A percentile compares a stretch with the other conserved stretches of the same genome.
Evolutionary conservation across 768 basidiomycete species (phyloP).

Genomic region (Chalciporus chontae): DNA sequence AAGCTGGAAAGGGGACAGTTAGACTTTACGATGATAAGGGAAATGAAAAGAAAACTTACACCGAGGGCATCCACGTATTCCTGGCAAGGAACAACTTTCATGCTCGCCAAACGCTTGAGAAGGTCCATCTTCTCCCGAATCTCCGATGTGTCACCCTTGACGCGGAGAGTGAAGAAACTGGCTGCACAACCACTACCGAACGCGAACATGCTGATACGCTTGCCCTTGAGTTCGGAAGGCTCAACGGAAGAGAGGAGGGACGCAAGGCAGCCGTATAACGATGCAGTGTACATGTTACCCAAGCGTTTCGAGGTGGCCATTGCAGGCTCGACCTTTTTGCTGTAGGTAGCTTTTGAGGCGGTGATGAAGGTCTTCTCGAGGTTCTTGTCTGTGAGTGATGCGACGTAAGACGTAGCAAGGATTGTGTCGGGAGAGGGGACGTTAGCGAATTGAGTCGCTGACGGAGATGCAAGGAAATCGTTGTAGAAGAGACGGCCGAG

Average conservation of each 20-base stretch:
- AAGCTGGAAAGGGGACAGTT: conserved; percentile 50
- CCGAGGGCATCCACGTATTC: conserved; percentile 84
- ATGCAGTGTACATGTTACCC: conserved; percentile 99
- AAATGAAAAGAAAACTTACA: conserved; percentile 38
- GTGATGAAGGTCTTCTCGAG: conserved; percentile 92
- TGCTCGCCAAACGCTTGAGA: conserved; percentile 66
- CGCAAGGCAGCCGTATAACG: conserved; percentile 91
- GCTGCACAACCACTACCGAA: conserved; percentile 96
- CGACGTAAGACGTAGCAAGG: conserved; percentile 61
- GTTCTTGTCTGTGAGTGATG: conserved; percentile 87
- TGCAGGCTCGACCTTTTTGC: conserved; percentile 68
- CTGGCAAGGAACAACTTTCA: conserved; percentile 90
- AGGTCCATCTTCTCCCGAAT: conserved; percentile 84
- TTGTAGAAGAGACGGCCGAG: conserved; percentile 89
- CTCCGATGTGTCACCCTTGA: conserved; percentile 84
- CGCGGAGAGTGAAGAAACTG: conserved; percentile 83
- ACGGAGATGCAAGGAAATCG: conserved; percentile 84
- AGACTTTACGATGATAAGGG: neutral
- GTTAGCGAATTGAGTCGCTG: conserved; percentile 62
- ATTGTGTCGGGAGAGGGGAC: conserved; percentile 68
- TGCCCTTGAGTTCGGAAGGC: conserved; percentile 67
- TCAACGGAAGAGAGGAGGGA: conserved; percentile 75
- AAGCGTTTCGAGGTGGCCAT: conserved; percentile 88
- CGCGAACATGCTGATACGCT: conserved; percentile 92
- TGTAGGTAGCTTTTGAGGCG: conserved; percentile 73